Conservation (phyloP, 345 rosid genomes). For the Crucihimalaya himalaica region DNA sequence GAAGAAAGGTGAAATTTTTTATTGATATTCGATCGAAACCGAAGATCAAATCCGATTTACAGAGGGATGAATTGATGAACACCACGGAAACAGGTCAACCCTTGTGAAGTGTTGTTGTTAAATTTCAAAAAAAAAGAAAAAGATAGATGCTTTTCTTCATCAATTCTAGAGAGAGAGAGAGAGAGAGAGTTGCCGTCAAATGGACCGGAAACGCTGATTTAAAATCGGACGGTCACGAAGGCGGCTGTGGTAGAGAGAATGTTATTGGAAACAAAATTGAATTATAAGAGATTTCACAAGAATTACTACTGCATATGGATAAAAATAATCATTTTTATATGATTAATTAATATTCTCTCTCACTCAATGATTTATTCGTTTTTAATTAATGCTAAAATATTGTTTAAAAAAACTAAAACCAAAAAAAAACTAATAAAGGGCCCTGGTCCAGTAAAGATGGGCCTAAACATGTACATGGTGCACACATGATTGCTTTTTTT, state of each 20-base stretch:
- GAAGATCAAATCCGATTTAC: conserved; percentile 16
- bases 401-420: neutral
- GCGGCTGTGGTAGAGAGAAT: conserved; percentile 27
- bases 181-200: conserved; percentile 32
- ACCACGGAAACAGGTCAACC: conserved; percentile 36
- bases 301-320: neutral
- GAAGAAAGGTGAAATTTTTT: neutral
- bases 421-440: conserved; percentile 3
- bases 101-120: conserved; percentile 27
- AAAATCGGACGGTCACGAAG: conserved; percentile 36
- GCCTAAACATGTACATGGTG: conserved; percentile 27
- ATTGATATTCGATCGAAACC: conserved; percentile 11
- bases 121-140: conserved; percentile 33
- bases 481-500: conserved; percentile 13
- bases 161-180: conserved; percentile 28
- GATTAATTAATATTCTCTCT: neutral
- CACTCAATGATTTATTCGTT: conserved; percentile 33
- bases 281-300: conserved; percentile 20
- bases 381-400: neutral
- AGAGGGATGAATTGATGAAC: conserved; percentile 4
- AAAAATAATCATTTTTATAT: conserved; percentile 22
- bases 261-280: neutral
- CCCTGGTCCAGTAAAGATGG: conserved; percentile 35
- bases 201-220: conserved; percentile 35
- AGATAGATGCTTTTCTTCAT: conserved; percentile 38